phyloP scores from a whole-genome alignment of 1,284 basidiomycete genomes.

The Apiotrichum porosum region DNA sequence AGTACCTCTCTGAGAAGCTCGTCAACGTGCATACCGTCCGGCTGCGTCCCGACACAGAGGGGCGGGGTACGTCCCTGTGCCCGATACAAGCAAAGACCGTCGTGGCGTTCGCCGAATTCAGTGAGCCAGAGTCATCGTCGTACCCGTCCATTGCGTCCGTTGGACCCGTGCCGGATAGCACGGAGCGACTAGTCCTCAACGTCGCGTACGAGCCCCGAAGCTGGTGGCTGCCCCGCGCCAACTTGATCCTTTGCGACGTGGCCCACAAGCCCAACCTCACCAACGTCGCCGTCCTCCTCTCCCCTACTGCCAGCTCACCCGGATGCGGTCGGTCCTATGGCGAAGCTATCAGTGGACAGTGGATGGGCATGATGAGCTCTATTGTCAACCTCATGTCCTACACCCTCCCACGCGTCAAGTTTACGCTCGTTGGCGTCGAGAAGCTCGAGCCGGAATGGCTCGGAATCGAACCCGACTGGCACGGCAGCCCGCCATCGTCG shows the following conservation, averaged over 20 bases:
- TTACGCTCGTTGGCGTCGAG: slow-evolving; percentile 12
- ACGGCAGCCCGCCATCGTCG: not conserved
- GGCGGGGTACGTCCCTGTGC: not conserved
- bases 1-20: not conserved
- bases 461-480: not conserved
- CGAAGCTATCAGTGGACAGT: not conserved
- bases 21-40: not conserved
- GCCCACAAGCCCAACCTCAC: not conserved
- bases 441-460: slow-evolving; percentile 3
- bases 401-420: slow-evolving; percentile 1
- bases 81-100: slow-evolving; percentile 2
- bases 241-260: not conserved
- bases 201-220: slow-evolving; percentile 13
- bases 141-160: slow-evolving; percentile 5
- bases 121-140: slow-evolving; percentile 3
- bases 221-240: slow-evolving; percentile 11
- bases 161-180: slow-evolving; percentile 6
- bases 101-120: slow-evolving; percentile 11
- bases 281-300: not conserved
- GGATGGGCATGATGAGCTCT: slow-evolving; percentile 5
- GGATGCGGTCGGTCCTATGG: not conserved
- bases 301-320: not conserved
- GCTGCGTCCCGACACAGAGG: slow-evolving; percentile 7
- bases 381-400: slow-evolving; percentile 1
- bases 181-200: slow-evolving; percentile 13